Evolutionary conservation across 2,329 filamentous ascomycete genomes (phyloP).

Genomic region (Ascochyta koolunga): DNA sequence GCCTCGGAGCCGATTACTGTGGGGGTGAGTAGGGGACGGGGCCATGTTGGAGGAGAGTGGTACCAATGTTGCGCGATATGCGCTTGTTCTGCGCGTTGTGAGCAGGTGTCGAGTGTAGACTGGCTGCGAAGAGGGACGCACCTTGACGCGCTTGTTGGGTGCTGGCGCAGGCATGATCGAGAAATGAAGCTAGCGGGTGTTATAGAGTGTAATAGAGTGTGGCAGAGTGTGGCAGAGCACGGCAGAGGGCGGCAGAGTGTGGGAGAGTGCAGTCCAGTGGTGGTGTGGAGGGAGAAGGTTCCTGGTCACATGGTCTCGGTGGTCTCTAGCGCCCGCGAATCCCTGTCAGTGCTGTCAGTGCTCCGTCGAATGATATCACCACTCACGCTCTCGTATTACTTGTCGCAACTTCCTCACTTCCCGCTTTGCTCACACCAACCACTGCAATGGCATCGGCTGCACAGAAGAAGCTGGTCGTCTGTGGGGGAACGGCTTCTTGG

Average conservation of each 20-base stretch:
- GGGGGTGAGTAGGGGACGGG: conserved; percentile 29
- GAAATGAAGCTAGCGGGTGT: not conserved
- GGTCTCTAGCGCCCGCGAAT: conserved; percentile 12
- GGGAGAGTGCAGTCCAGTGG: too few relatives aligned
- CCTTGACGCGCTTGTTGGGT: conserved; percentile 60
- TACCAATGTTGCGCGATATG: conserved; percentile 50
- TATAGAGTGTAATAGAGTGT: too few relatives aligned
- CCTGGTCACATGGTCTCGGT: too few relatives aligned
- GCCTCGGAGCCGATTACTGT: conserved; percentile 58
- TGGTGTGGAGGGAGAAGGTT: too few relatives aligned
- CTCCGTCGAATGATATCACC: conserved; percentile 42
- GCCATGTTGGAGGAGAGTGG: not conserved
- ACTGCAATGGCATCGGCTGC: conserved; percentile 59
- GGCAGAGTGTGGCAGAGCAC: too few relatives aligned
- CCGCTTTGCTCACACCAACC: conserved; percentile 12
- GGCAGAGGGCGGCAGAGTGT: too few relatives aligned
- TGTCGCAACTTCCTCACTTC: conserved; percentile 4
- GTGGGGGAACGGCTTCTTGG: conserved; percentile 94
- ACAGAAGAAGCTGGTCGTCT: conserved; percentile 84
- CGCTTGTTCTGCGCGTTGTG: conserved; percentile 45
- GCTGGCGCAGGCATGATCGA: conserved; percentile 59
- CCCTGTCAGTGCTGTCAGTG: conserved; percentile 33
- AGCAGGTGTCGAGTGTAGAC: not conserved
- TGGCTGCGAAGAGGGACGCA: conserved; percentile 2
- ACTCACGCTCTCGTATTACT: conserved; percentile 33